Percentiles rank a stretch among this genome's conserved stretches.
Conservation (phyloP, 2,329 filamentous ascomycete genomes). For the Ilyonectria mors-panacis region DNA sequence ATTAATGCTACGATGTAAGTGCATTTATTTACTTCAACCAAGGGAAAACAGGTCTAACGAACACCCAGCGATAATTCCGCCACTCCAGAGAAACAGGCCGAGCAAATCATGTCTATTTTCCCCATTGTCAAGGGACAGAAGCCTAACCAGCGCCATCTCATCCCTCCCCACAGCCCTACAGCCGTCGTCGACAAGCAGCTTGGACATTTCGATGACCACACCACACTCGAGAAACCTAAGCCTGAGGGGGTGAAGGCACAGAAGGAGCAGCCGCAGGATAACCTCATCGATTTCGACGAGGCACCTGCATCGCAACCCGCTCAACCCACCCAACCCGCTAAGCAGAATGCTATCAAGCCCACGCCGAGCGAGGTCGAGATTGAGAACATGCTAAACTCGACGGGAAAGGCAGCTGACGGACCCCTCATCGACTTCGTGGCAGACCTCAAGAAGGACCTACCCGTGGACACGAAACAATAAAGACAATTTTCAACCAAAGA, state of each 20-base stretch:
- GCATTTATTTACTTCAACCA: neutral
- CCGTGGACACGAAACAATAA: slow-evolving; percentile 49
- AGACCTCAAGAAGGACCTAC: slow-evolving; percentile 67
- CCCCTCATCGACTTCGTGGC: slow-evolving; percentile 70
- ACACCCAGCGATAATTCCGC: slow-evolving; percentile 53
- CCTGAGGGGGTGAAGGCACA: slow-evolving; percentile 34
- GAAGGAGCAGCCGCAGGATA: slow-evolving; percentile 41
- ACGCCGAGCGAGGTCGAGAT: slow-evolving; percentile 56
- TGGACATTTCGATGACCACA: slow-evolving; percentile 9
- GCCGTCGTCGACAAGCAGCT: slow-evolving; percentile 25
- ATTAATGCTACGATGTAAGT: slow-evolving; percentile 87
- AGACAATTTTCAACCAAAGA: slow-evolving; percentile 33
- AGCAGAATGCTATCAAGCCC: slow-evolving; percentile 3
- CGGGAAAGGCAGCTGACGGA: slow-evolving; percentile 63
- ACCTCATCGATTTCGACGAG: slow-evolving; percentile 73
- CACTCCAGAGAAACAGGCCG: slow-evolving; percentile 77
- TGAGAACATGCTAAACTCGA: slow-evolving; percentile 60
- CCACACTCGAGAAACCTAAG: neutral
- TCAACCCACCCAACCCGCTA: slow-evolving; percentile 9
- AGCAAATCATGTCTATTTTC: slow-evolving; percentile 90
- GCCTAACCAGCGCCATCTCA: slow-evolving; percentile 66
- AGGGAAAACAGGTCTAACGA: slow-evolving; percentile 32
- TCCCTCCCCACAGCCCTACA: slow-evolving; percentile 61
- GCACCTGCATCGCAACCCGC: slow-evolving; percentile 21
- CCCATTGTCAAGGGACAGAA: slow-evolving; percentile 87